Evolutionary conservation across 306 rosid genomes (phyloP), one percentile per base, ranked within the genome.

Genomic region (Lupinus albus): DNA sequence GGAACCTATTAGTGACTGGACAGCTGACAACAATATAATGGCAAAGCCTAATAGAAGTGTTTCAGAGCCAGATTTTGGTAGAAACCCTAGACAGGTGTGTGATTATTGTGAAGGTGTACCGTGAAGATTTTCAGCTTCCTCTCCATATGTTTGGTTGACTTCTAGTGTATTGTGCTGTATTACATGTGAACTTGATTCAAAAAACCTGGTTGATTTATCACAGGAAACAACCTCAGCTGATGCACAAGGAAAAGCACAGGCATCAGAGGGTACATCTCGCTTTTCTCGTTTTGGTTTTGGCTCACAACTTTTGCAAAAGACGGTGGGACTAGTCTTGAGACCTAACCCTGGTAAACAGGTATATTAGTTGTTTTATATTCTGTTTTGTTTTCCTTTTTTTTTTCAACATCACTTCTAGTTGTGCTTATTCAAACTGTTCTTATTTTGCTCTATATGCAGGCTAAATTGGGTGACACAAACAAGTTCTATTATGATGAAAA

Each of bases 21-120:
- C 85, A 32, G 44, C 84, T 56, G 88, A 81, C 64, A 73, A 73
- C 62, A 79, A 63, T 69, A 83, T 70, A 68, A 83, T 73, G 81
- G 45, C 80, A 61, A 82, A 63, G 83, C 84, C 77, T 59, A 87
- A 80, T 65, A 87, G 96, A 85, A 93, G 98, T 73, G 88, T 83
- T 79, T 93, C 98, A 60, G 98, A 93, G 77, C 98, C 98, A 64
- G 97, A 93, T 73, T 70, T 93, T 72, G 86, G 95, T 76, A 86
- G 95, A 82, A 83, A 73, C 63, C 97, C 97, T 12, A 77, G 81
- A 53, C 92, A 89, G 92, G 96, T 89, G 73, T 69, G 83, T 64
- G 77, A 53, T 72, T 71, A 41, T 44, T 62, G 8, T 64, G 41
- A 57, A 11, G 70, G 51, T 52, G 25, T 77, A 16, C 8, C 51